Evolutionary conservation across 768 basidiomycete genomes (phyloP).

Genomic region (Boletales sp.): DNA sequence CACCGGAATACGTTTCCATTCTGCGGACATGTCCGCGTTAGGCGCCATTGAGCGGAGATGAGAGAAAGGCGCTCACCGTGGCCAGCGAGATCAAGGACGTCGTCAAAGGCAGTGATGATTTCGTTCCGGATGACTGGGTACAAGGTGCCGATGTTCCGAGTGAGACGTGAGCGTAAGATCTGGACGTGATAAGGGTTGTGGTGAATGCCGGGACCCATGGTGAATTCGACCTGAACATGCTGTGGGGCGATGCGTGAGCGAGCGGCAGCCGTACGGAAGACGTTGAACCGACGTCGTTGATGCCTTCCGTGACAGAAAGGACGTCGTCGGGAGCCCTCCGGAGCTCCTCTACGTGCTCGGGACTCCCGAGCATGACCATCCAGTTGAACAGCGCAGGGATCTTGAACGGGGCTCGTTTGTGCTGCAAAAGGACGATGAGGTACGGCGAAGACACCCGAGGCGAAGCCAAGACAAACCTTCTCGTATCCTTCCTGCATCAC

Average conservation of each 20-base stretch:
- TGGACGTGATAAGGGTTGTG: constrained; percentile 29
- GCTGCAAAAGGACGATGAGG: constrained; percentile 10
- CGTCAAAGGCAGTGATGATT: constrained; percentile 36
- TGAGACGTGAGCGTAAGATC: constrained; percentile 29
- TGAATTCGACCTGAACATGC: constrained; percentile 37
- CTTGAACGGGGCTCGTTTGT: constrained; percentile 29
- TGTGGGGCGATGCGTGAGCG: constrained; percentile 8
- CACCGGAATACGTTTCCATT: constrained; percentile 35
- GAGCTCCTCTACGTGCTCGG: constrained; percentile 36
- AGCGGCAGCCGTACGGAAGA: not conserved
- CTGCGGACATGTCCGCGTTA: constrained; percentile 14
- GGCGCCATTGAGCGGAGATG: too few relatives aligned
- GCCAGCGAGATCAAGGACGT: constrained; percentile 26
- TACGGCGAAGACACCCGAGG: not conserved
- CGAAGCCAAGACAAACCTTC: constrained; percentile 14
- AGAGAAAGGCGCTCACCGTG: constrained; percentile 7
- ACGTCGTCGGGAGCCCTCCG: constrained; percentile 36
- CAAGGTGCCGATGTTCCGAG: constrained; percentile 35
- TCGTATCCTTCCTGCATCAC: constrained; percentile 32
- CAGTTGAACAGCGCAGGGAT: constrained; percentile 15
- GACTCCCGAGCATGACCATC: constrained; percentile 16
- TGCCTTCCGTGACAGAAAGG: constrained; percentile 33
- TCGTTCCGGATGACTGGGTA: constrained; percentile 45
- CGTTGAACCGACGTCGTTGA: constrained; percentile 29
- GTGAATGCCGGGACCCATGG: constrained; percentile 31